Percentiles rank a stretch among this genome's conserved stretches.
Conservation (phyloP, 2,329 filamentous ascomycete species). For the Bisporella sp. region DNA sequence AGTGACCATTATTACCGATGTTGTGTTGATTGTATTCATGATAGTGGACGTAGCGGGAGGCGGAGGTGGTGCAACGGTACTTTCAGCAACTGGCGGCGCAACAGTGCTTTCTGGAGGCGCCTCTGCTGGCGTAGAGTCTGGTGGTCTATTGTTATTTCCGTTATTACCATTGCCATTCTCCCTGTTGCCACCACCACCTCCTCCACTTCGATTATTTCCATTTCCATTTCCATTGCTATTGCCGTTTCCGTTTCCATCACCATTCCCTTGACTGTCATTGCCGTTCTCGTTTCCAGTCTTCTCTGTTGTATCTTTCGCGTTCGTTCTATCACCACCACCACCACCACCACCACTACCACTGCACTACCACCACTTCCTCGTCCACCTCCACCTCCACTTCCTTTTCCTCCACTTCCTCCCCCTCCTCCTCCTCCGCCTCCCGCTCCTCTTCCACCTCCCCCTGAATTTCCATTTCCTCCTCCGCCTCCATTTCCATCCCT, state of each 20-base stretch:
- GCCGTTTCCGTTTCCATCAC: background rate
- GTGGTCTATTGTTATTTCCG: background rate
- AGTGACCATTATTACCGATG: background rate
- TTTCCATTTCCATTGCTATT: slow-evolving; percentile 3
- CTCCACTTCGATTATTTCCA: background rate
- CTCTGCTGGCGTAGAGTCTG: no score
- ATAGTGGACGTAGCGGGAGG: background rate
- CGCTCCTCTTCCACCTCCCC: background rate
- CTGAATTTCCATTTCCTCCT: slow-evolving; percentile 1
- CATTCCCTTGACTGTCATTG: background rate
- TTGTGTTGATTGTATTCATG: background rate
- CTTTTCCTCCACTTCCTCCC: background rate
- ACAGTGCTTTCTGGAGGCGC: no score
- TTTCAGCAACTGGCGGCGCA: background rate
- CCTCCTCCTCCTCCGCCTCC: slow-evolving; percentile 1
- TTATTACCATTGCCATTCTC: background rate
- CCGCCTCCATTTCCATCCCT: slow-evolving; percentile 1
- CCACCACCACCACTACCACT: no score
- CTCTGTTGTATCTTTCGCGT: no score
- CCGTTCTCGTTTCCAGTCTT: background rate
- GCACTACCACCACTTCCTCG: background rate
- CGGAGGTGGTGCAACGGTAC: background rate
- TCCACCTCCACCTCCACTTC: background rate
- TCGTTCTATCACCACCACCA: no score
- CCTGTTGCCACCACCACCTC: slow-evolving; percentile 1